Base-by-base conservation (phyloP, 2,329 filamentous ascomycete species). In the Aspergillus thermomutatus region DNA sequence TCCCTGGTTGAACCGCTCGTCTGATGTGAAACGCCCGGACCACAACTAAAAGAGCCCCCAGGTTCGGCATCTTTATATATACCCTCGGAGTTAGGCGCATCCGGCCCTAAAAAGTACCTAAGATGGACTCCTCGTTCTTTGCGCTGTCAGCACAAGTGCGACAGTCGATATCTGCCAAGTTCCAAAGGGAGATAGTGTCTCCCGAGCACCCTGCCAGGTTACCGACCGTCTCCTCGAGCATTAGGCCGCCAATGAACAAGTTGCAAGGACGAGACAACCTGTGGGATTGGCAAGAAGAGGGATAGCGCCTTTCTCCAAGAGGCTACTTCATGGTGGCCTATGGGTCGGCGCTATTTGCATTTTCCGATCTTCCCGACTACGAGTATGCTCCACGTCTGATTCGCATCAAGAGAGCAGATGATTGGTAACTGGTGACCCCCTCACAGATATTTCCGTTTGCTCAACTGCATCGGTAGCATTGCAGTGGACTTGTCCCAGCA, bases 281-380 rank as follows among this genome's bases (percentile, higher is more conserved):
- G 61, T 65, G 60, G 61, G 54, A 62, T 54, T 64, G 58, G 60
- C 59, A 55, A 59, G 54, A 62, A 66, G 60, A 61, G 58, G 57
- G 54, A 65, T 64, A 64, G 65, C 63, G 65, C 53, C 56, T 53
- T 55, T 53, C 59, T 54, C 55, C 53, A 60, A 57, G 50, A 48
- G 58, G 58, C 57, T 64, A 65, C 60, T 65, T 57, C n/a, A n/a
- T 17, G 43, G 25, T 46, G 21, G 43, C 43, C 55, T 57, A 65
- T 65, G 58, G 61, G 61, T 59, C 60, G 59, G 59, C 62, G 63
- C 60, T 60, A 68, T 65, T 60, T 52, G 61, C 62, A 55, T 56
- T 55, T 63, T 64, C 63, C 59, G 61, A 64, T 57, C 60, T 60
- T 59, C 52, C 59, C 57, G 58, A 57, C 59, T 58, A 60, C 61